Evolutionary conservation across 129 eudicot genomes (phyloP), one percentile per base, ranked within the genome.

Genomic region (Chrysanthemum makinoi): DNA sequence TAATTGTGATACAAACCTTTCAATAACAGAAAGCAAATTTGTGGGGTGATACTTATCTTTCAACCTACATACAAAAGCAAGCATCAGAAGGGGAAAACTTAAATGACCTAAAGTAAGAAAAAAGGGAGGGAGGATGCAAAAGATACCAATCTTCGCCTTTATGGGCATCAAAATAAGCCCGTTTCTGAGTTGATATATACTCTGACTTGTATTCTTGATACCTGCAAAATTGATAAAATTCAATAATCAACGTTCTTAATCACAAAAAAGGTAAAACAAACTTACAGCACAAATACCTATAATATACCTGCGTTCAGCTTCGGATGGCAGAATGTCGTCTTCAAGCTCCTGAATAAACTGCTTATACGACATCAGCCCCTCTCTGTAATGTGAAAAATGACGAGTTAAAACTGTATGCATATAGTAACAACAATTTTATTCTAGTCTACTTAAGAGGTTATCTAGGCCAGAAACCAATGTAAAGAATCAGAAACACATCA

Each of bases 301-400:
- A 47, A 19, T 20, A 62, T 82, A 95, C 99, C 99, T 88, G 83
- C 91, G 95, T 81, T 90, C 99, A 57, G 99, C 99, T 83, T 95
- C 99, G 52, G 94, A 57, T 20, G 99, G 99, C 54, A 90, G 73
- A 67, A 95, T 80, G 84, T 95, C 99, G 81, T 95, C 99, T 84
- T 95, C 97, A 80, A 95, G 99, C 80, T 95, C 99, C 82, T 95
- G 97, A 68, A 95, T 95, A 69, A 95, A 95, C 87, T 90, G 97
- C 87, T 95, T 95, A 78, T 90, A 95, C 49, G 99, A 86, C 99
- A 90, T 95, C 83, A 95, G 74, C 61, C 99, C 99, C 74, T 90
- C 99, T 79, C 99, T 95, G 86, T 46, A 82, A 78, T 48, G 69
- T 43, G 22, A 57, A 68, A 39, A 60, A 39, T 67, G 26, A 47